phyloP scores from a whole-genome alignment of 202 grass and related monocot genomes.

The Panicum hallii region DNA sequence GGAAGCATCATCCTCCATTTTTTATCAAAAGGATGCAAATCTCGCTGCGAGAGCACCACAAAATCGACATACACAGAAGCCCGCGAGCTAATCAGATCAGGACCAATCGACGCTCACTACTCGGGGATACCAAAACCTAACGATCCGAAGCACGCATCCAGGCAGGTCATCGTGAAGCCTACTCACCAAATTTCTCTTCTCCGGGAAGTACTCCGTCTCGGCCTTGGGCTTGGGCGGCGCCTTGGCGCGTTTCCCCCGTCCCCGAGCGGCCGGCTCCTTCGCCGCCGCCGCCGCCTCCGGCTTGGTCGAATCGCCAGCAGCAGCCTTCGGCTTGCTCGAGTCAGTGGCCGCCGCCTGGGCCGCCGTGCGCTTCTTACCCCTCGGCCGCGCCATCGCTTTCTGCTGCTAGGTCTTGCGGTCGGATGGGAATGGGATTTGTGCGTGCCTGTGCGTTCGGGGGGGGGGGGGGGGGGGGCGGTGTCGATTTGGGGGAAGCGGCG shows the following conservation, averaged over 20 bases:
- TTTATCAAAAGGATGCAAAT: neutral
- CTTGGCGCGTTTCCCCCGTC: slow-evolving; percentile 44
- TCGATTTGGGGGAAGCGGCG: slow-evolving; percentile 45
- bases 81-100: neutral
- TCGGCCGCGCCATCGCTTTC: slow-evolving; percentile 45
- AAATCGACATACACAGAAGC: neutral
- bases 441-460: slow-evolving; percentile 23
- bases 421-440: neutral
- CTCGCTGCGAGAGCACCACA: neutral
- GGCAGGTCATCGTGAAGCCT: neutral
- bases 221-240: slow-evolving; percentile 47
- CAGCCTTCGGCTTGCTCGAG: slow-evolving; percentile 5
- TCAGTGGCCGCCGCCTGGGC: slow-evolving; percentile 21
- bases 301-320: slow-evolving; percentile 13
- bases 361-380: slow-evolving; percentile 52
- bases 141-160: neutral
- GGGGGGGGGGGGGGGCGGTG: neutral
- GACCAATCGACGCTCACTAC: neutral
- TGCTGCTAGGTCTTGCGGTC: slow-evolving; percentile 5
- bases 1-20: neutral
- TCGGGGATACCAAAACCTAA: neutral
- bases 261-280: slow-evolving; percentile 27
- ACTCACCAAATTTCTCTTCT: slow-evolving; percentile 64
- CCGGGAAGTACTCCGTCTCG: slow-evolving; percentile 58
- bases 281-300: neutral